Evolutionary conservation across 352 stramenopile genomes (phyloP).

Genomic region (Globisporangium nunn): DNA sequence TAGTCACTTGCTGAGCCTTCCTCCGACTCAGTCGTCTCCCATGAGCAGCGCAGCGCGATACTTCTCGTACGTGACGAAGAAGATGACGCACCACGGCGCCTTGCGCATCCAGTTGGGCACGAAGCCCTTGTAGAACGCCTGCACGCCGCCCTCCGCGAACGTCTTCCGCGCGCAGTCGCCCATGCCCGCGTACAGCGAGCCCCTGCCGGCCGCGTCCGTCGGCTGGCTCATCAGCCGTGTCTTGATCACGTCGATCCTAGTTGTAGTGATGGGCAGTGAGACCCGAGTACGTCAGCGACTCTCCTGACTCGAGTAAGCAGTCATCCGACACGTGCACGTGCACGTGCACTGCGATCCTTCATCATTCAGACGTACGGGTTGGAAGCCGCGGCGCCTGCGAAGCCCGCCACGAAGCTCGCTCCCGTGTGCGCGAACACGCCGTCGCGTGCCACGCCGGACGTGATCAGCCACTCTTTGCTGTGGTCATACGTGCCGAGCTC

Average conservation of each 20-base stretch:
- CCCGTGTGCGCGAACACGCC: slow-evolving; percentile 66
- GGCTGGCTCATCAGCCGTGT: slow-evolving; percentile 79
- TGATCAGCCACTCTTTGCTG: slow-evolving; percentile 70
- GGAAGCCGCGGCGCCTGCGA: slow-evolving; percentile 62
- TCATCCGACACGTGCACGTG: background rate
- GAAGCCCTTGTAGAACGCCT: slow-evolving; percentile 84
- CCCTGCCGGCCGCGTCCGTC: slow-evolving; percentile 43
- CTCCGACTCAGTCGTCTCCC: slow-evolving; percentile 19
- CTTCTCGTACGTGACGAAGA: slow-evolving; percentile 86
- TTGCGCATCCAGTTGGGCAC: slow-evolving; percentile 86
- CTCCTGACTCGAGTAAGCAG: background rate
- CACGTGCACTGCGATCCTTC: background rate
- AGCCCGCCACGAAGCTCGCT: slow-evolving; percentile 68
- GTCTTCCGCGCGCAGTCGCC: slow-evolving; percentile 62
- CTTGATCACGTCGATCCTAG: slow-evolving; percentile 81
- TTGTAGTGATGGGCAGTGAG: background rate
- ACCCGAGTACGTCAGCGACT: background rate
- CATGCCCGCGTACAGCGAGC: slow-evolving; percentile 63
- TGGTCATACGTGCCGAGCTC: slow-evolving; percentile 86
- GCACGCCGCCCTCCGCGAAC: slow-evolving; percentile 50
- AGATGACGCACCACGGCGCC: slow-evolving; percentile 79
- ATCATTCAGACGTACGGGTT: slow-evolving; percentile 39
- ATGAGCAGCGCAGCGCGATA: slow-evolving; percentile 41
- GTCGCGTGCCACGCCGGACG: slow-evolving; percentile 49
- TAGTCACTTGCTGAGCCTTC: too few relatives aligned